phyloP scores from a whole-genome alignment of 2,329 filamentous ascomycete genomes.

The Beauveria bassiana region DNA sequence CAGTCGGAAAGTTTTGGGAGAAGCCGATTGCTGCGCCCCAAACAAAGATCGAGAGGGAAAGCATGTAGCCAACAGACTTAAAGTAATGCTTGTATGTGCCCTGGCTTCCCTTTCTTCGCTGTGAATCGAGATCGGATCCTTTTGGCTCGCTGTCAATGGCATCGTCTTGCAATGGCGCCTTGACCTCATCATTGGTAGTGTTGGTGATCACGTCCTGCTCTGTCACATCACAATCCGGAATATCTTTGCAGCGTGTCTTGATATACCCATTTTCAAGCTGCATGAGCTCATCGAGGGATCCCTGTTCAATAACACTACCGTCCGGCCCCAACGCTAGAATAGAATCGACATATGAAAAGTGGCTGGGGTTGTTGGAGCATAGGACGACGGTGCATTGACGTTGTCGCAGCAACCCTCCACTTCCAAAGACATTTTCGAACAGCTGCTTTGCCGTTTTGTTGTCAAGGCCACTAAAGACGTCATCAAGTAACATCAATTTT shows the following conservation, averaged over 20 bases:
- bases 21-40: constrained; percentile 20
- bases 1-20: constrained; percentile 19
- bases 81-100: constrained; percentile 27
- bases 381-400: constrained; percentile 34
- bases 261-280: no score
- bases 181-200: no score
- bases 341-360: constrained; percentile 32
- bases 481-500: constrained; percentile 26
- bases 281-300: constrained; percentile 20
- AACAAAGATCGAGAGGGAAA: constrained; percentile 15
- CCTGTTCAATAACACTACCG: constrained; percentile 33
- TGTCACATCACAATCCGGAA: no score
- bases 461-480: constrained; percentile 29
- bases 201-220: no score
- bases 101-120: no score
- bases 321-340: constrained; percentile 36
- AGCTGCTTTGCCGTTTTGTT: constrained; percentile 22
- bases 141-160: no score
- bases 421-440: constrained; percentile 12
- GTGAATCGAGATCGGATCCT: no score
- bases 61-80: constrained; percentile 16
- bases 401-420: constrained; percentile 24
- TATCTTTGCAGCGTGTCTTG: no score
- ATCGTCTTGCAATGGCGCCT: no score
- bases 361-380: constrained; percentile 24